phyloP scores from a whole-genome alignment of 2,329 filamentous ascomycete genomes.

The Bimuria novae-zelandiae region DNA sequence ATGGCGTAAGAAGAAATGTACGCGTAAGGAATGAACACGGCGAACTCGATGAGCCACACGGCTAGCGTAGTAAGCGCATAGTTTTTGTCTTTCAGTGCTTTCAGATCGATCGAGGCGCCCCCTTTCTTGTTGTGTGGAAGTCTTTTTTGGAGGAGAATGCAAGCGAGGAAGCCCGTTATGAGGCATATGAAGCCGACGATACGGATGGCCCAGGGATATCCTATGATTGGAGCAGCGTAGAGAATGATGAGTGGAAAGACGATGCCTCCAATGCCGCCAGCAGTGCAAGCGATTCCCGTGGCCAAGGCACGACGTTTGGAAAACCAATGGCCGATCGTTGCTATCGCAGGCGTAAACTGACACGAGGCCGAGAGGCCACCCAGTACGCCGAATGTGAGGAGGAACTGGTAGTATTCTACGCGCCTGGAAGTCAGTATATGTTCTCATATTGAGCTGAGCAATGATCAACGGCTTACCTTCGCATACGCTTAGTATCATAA shows the following conservation, averaged over 20 bases:
- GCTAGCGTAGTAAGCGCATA: constrained; percentile 27
- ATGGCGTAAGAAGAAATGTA: constrained; percentile 56
- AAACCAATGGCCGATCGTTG: constrained; percentile 50
- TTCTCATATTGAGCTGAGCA: not conserved
- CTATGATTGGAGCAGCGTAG: constrained; percentile 59
- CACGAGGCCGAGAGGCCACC: constrained; percentile 47
- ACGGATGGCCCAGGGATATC: constrained; percentile 65
- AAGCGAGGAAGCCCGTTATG: constrained; percentile 16
- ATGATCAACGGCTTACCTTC: constrained; percentile 10
- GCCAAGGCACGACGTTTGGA: constrained; percentile 45
- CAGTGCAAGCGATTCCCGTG: constrained; percentile 49
- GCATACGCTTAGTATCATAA: constrained; percentile 39
- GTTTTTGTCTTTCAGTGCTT: constrained; percentile 29
- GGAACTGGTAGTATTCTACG: constrained; percentile 49
- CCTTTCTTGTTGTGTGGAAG: constrained; percentile 47
- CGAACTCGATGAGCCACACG: constrained; percentile 58
- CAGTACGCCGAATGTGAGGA: constrained; percentile 51
- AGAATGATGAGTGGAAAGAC: constrained; percentile 60
- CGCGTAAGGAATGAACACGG: constrained; percentile 64
- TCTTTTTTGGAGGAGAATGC: constrained; percentile 54
- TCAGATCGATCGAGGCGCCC: constrained; percentile 42
- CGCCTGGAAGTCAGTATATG: not conserved
- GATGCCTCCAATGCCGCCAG: constrained; percentile 49
- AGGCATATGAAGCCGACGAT: constrained; percentile 66
- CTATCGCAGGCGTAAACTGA: constrained; percentile 46